Evolutionary conservation across 768 basidiomycete species (phyloP), one percentile per base, ranked within the genome.

Genomic region (Kwoniella heveanensis): DNA sequence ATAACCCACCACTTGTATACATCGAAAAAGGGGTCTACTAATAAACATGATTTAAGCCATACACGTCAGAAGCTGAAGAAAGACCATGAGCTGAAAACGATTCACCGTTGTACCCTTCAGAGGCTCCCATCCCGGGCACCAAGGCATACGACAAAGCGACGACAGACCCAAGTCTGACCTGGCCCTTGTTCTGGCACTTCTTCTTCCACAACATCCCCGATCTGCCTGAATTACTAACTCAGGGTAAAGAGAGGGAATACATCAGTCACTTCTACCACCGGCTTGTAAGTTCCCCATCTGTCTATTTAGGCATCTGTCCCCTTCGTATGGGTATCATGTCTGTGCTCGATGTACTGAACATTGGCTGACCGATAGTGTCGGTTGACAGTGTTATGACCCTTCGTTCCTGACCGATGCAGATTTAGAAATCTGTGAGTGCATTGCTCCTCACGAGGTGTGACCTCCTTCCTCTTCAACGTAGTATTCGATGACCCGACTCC

Each of bases 131-230:
- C 21, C 73, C 73, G 2, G 73, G 73, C 1, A 71, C 73, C 0
- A 48, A 57, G 29, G 47, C 54, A 10, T 74, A 62, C 55, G 68
- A 71, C 15, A 49, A 26, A 22, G 62, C 57, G 26, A 65, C 57
- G 3, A 58, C 63, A 0, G 65, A 65, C 21, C 65, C 58, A 10
- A 51, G 49, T 17, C 60, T 56, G 27, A 67, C 59, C 25, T 66
- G 62, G 47, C 32, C 55, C 7, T 48, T 64, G 24, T 24, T 71
- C 25, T 74, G 58, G 54, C 73, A 74, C 55, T 74, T 71, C 67
- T 69, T 71, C 66, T 74, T 74, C 59, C 73, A 74, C 53, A 61
- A 52, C 21, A 54, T 60, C 25, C 57, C 67, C 0, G 72, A 71
- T 29, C 30, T 74, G 5, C 70, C 72, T 19, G 72, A 71, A 50